Base-by-base conservation (phyloP, 2,329 filamentous ascomycete species). In the Phialophora verrucosa region DNA sequence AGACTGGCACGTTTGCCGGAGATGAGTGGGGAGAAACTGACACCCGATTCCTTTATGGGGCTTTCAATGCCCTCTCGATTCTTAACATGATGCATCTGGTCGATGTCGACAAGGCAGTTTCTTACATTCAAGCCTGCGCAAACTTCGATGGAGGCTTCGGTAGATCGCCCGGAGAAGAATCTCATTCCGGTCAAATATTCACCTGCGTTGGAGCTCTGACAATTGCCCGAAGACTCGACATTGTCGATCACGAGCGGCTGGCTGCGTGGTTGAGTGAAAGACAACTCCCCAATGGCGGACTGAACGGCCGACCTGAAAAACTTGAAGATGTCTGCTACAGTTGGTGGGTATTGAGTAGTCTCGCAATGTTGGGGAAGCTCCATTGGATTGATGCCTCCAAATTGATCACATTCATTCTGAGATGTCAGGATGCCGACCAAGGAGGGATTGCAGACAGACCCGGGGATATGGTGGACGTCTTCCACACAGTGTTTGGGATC, bases 21-120 rank as follows among this genome's bases (percentile, higher is more conserved):
- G 95, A 99, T 75, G 90, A 96, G 78, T 99, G 93, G 93, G 95
- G 95, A 35, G 95, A 99, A 78, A 90, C 91, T 69, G 95, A 99
- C 78, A 98, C 95, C 0, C 88, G 95, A 27, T 99, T 99, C 76
- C 84, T 99, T 11, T 98, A 96, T 76, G 91, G 90, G 42, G 93
- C 92, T 7, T 83, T 99, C 63, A 96, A 96, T 76, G 92, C 92
- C 0, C 83, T 99, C 17, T 97, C 94, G 0, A 86, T 99, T 10
- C 84, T 99, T 20, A 86, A 87, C 5, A 83, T 93, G 42, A 80
- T 96, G 57, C 80, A 89, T 55, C 78, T 93, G 2, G 86, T 96
- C 68, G 86, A 99, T 74, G 85, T 97, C 4, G 83, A 90, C 65
- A 91, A 90, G 76, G 93, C 93, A 0, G 90, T 96, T 8, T 81